Conservation (phyloP, 345 rosid genomes). For the Acer campestre region DNA sequence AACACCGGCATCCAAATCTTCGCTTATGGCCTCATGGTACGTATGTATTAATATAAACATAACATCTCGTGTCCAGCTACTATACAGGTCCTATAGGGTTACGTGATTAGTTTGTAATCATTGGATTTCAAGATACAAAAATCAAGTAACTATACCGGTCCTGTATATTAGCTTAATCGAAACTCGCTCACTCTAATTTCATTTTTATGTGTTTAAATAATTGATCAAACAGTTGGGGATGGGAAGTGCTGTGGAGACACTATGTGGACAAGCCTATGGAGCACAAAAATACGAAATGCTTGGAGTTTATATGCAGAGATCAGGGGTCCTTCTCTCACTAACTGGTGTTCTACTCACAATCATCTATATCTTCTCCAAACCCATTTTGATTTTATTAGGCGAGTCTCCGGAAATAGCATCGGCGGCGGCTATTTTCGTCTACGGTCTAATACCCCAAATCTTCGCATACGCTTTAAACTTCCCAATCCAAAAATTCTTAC, state of each 20-base stretch:
- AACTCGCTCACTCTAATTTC: neutral
- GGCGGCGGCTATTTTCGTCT: constrained; percentile 54
- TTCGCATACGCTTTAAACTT: constrained; percentile 61
- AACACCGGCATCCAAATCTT: constrained; percentile 62
- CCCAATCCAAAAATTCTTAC: constrained; percentile 64
- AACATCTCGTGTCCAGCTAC: too few relatives aligned
- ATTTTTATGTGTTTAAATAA: neutral
- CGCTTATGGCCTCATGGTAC: constrained; percentile 54
- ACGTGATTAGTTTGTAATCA: too few relatives aligned
- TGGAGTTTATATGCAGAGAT: constrained; percentile 63
- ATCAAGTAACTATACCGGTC: too few relatives aligned
- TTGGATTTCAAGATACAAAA: too few relatives aligned
- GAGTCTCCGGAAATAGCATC: constrained; percentile 58
- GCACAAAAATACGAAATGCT: constrained; percentile 52
- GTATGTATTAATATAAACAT: too few relatives aligned
- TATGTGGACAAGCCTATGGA: constrained; percentile 78
- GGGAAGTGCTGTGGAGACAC: constrained; percentile 80
- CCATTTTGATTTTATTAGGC: constrained; percentile 47
- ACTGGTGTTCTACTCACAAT: constrained; percentile 47
- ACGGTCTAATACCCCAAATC: constrained; percentile 64
- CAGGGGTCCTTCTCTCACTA: constrained; percentile 50
- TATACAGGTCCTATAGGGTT: too few relatives aligned
- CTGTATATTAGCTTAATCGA: too few relatives aligned
- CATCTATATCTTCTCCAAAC: constrained; percentile 51
- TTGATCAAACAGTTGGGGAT: constrained; percentile 37